These are phyloP conservation scores for Salpingoeca rosetta DNA, from an alignment of 78 protist species.

Conservation along the genomic window DNA sequence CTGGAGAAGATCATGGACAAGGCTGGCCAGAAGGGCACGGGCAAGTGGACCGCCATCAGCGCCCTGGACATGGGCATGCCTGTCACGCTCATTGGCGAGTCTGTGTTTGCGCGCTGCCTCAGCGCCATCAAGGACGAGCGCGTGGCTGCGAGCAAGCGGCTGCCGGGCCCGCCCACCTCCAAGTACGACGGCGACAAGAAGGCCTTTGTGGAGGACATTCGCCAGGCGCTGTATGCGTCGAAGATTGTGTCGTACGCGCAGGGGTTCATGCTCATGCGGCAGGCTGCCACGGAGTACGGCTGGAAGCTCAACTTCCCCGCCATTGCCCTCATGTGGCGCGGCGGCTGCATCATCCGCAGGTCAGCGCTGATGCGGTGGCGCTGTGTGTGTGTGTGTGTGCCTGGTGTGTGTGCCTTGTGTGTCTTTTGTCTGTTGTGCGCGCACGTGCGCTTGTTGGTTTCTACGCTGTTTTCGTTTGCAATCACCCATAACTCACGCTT, in stretches of 20 bases:
- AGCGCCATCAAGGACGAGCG: slow-evolving; percentile 58
- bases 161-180: slow-evolving; percentile 45
- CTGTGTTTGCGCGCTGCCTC: slow-evolving; percentile 38
- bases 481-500: no score
- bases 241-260: slow-evolving; percentile 88
- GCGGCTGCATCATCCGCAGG: slow-evolving; percentile 94
- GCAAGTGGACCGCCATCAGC: slow-evolving; percentile 66
- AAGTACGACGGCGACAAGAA: slow-evolving; percentile 42
- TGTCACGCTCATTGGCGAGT: neutral
- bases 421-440: no score
- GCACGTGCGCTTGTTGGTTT: no score
- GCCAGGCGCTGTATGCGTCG: slow-evolving; percentile 74
- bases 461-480: no score
- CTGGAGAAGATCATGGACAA: slow-evolving; percentile 78
- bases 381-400: no score
- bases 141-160: slow-evolving; percentile 49
- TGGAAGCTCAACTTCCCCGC: slow-evolving; percentile 77
- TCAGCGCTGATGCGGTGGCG: no score
- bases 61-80: slow-evolving; percentile 58
- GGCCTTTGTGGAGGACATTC: slow-evolving; percentile 47
- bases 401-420: no score
- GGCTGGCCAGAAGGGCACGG: slow-evolving; percentile 95
- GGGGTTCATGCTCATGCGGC: slow-evolving; percentile 32
- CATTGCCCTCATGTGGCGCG: slow-evolving; percentile 85
- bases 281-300: neutral